phyloP scores from a whole-genome alignment of 1,139 yeast species.

The Nakaseomyces delphensis region DNA sequence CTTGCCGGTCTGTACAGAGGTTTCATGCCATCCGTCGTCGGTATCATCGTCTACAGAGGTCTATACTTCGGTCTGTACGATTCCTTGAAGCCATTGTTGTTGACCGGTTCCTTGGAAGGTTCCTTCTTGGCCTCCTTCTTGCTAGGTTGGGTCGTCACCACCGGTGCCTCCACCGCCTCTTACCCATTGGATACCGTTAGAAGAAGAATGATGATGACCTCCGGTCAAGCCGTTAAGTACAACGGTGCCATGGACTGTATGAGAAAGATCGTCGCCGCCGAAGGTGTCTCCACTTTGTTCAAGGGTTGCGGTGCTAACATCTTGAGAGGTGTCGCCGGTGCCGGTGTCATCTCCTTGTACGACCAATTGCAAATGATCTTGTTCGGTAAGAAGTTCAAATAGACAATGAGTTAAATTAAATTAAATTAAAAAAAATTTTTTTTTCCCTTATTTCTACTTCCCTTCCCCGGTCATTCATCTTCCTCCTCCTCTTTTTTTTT shows the following conservation, averaged over 20 bases:
- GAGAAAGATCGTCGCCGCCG: slow-evolving; percentile 60
- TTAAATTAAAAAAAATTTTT: background rate
- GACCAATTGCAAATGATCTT: slow-evolving; percentile 65
- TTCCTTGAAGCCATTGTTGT: slow-evolving; percentile 65
- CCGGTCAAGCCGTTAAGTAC: slow-evolving; percentile 73
- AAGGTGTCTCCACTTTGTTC: slow-evolving; percentile 65
- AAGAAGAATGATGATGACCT: slow-evolving; percentile 86
- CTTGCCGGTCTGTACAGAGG: slow-evolving; percentile 79
- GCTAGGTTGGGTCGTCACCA: slow-evolving; percentile 73
- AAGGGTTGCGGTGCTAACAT: slow-evolving; percentile 85
- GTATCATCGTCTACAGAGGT: slow-evolving; percentile 78
- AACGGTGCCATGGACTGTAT: slow-evolving; percentile 66
- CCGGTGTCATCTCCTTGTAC: slow-evolving; percentile 73
- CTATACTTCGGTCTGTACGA: slow-evolving; percentile 75
- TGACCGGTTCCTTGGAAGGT: slow-evolving; percentile 64
- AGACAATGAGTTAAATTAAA: slow-evolving; percentile 14
- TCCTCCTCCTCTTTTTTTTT: background rate
- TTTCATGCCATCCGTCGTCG: slow-evolving; percentile 73
- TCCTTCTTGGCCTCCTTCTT: slow-evolving; percentile 65
- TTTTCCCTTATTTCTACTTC: background rate
- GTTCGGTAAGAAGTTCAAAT: slow-evolving; percentile 64
- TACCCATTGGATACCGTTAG: slow-evolving; percentile 77
- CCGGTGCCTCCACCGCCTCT: slow-evolving; percentile 71
- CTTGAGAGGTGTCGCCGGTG: slow-evolving; percentile 82
- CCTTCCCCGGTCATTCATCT: no score